Evolutionary conservation across 2,329 filamentous ascomycete species (phyloP), one percentile per base, ranked within the genome.

Genomic region (Microthyrium microscopicum): DNA sequence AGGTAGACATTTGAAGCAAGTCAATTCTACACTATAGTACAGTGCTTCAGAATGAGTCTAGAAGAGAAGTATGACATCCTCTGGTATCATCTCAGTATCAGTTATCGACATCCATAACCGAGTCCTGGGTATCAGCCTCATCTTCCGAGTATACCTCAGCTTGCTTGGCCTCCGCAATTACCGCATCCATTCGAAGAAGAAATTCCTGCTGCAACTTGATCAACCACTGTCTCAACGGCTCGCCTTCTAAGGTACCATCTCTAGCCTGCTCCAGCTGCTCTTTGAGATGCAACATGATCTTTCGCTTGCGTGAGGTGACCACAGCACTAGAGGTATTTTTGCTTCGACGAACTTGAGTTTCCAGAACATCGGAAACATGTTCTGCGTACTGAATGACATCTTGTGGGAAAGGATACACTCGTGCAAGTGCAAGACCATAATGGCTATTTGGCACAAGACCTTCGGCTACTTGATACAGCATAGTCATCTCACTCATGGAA

Each of bases 341-440:
- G 41, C 63, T 73, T 18, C 61, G 62, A 36, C 73, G 66, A 15
- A 64, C 61, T 16, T 67, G 66, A 7, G 58, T 55, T 26, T 73
- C 64, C 5, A 94, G 56, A 16, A 66, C 65, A 3, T 62, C 59
- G 0, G 79, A 73, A 4, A 89, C 72, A 0, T 57, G 47, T 39
- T 77, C 71, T 0, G 85, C 87, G 20, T 68, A 62, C 5, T 74
- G 57, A 3, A 92, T 58, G 3, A 93, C 70, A 1, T 56, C 55
- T 0, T 64, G 50, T 0, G 87, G 83, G 5, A 93, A 65, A 1
- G 78, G 74, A 17, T 89, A 64, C 0, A 83, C 68, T 20, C 71
- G 70, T 0, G 87, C 84, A 3, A 94, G 64, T 1, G 74, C 66
- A n/a, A 94, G 66, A 0, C 89, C 89, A 46, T 98, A 98, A 43